Conservation (phyloP, 768 basidiomycete genomes). For the Leccinum subtestaceum region DNA sequence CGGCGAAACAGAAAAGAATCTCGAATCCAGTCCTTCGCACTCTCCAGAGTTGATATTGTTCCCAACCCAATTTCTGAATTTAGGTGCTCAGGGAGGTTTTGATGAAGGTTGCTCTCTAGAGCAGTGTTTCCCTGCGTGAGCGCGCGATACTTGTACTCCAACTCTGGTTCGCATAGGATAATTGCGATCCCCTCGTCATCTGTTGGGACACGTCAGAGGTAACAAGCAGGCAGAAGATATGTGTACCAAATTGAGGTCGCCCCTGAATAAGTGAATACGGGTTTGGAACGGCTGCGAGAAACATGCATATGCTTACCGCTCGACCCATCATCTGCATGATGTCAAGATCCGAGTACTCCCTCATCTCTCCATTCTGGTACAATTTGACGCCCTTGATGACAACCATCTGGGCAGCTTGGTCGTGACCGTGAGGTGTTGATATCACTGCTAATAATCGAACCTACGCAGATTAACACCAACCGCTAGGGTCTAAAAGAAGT, state of each 20-base stretch:
- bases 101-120: slow-evolving; percentile 84
- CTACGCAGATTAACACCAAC: slow-evolving; percentile 94
- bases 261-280: slow-evolving; percentile 45
- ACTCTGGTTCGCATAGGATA: slow-evolving; percentile 74
- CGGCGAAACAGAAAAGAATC: slow-evolving; percentile 86
- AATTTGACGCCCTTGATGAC: slow-evolving; percentile 88
- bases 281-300: not conserved
- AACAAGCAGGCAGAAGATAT: not conserved
- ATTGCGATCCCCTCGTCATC: slow-evolving; percentile 83
- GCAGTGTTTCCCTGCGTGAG: slow-evolving; percentile 70
- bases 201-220: slow-evolving; percentile 25
- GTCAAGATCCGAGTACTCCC: slow-evolving; percentile 90
- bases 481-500: slow-evolving; percentile 72
- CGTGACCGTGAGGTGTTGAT: not conserved
- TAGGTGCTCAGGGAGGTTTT: slow-evolving; percentile 83
- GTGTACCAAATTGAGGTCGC: slow-evolving; percentile 82
- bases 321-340: slow-evolving; percentile 96
- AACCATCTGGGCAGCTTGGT: slow-evolving; percentile 84
- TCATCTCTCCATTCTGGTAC: slow-evolving; percentile 64
- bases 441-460: slow-evolving; percentile 22
- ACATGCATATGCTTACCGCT: slow-evolving; percentile 54
- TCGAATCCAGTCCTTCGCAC: slow-evolving; percentile 80
- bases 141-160: slow-evolving; percentile 68
- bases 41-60: slow-evolving; percentile 67
- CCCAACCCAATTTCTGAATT: slow-evolving; percentile 91